Percentiles rank a stretch among this genome's conserved stretches.
These are phyloP conservation scores for Diaporthe longicolla DNA, from an alignment of 2,329 filamentous ascomycete genomes.

Conservation along the genomic window DNA sequence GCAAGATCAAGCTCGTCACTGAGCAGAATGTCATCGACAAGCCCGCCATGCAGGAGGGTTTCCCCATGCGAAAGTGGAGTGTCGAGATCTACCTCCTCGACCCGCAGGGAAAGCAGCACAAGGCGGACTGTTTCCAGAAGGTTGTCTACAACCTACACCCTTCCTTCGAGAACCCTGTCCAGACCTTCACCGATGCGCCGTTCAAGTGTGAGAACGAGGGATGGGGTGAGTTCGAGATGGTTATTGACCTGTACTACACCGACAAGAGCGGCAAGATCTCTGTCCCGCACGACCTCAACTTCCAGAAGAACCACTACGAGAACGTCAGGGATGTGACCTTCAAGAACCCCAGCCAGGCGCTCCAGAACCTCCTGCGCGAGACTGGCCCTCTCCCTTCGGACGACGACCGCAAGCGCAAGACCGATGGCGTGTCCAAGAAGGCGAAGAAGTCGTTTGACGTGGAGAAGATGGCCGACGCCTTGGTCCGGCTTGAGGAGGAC, in stretches of 20 bases:
- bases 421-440: slow-evolving; percentile 79
- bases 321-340: slow-evolving; percentile 85
- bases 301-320: slow-evolving; percentile 85
- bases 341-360: slow-evolving; percentile 91
- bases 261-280: slow-evolving; percentile 88
- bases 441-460: slow-evolving; percentile 83
- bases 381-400: slow-evolving; percentile 88
- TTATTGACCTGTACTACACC: slow-evolving; percentile 83
- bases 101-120: slow-evolving; percentile 85
- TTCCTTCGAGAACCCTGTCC: slow-evolving; percentile 87
- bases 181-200: slow-evolving; percentile 86
- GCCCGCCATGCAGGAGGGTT: slow-evolving; percentile 85
- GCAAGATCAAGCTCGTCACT: slow-evolving; percentile 92
- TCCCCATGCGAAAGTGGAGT: slow-evolving; percentile 93
- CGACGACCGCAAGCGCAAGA: slow-evolving; percentile 76
- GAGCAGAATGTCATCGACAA: slow-evolving; percentile 90
- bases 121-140: slow-evolving; percentile 90
- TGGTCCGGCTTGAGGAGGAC: slow-evolving; percentile 92
- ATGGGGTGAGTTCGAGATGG: slow-evolving; percentile 99
- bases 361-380: slow-evolving; percentile 84
- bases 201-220: slow-evolving; percentile 94
- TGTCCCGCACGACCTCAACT: slow-evolving; percentile 92
- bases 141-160: slow-evolving; percentile 94
- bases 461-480: slow-evolving; percentile 94
- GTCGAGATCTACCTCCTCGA: slow-evolving; percentile 89